phyloP scores from a whole-genome alignment of 768 basidiomycete species.

The Lanmaoa rubissima region DNA sequence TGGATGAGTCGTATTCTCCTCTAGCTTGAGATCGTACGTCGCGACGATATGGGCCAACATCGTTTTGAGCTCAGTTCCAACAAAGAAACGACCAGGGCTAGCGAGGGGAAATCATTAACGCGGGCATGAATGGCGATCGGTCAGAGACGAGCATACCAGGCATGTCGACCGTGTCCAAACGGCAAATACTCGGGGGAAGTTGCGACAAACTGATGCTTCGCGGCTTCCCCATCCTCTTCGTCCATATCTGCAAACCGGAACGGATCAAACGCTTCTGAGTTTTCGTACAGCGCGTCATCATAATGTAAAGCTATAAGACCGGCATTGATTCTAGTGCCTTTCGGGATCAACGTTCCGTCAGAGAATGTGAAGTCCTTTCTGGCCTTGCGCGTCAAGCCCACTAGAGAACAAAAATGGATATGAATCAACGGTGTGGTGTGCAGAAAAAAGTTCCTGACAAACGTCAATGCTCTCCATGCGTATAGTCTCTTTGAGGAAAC shows the following conservation, averaged over 20 bases:
- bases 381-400: conserved; percentile 32
- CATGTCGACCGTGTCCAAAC: conserved; percentile 35
- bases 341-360: conserved; percentile 35
- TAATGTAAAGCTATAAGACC: background rate
- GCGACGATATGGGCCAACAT: conserved; percentile 44
- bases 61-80: conserved; percentile 41
- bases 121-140: conserved; percentile 1
- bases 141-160: conserved; percentile 13
- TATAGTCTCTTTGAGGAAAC: conserved; percentile 37
- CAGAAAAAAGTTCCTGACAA: background rate
- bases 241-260: conserved; percentile 45
- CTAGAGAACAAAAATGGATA: conserved; percentile 5
- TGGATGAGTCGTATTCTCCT: conserved; percentile 1
- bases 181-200: conserved; percentile 32
- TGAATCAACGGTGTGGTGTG: no score
- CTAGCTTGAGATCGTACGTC: conserved; percentile 12
- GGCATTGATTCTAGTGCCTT: conserved; percentile 19
- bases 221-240: conserved; percentile 31
- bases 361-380: conserved; percentile 33
- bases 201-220: conserved; percentile 35
- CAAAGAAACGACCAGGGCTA: conserved; percentile 37
- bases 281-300: conserved; percentile 26
- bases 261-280: conserved; percentile 40
- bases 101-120: background rate
- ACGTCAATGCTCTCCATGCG: conserved; percentile 25